Percentiles rank a stretch among this genome's conserved stretches.
These are phyloP conservation scores for Globisporangium cystogenes DNA, from an alignment of 352 stramenopile genomes.

Conservation along the genomic window DNA sequence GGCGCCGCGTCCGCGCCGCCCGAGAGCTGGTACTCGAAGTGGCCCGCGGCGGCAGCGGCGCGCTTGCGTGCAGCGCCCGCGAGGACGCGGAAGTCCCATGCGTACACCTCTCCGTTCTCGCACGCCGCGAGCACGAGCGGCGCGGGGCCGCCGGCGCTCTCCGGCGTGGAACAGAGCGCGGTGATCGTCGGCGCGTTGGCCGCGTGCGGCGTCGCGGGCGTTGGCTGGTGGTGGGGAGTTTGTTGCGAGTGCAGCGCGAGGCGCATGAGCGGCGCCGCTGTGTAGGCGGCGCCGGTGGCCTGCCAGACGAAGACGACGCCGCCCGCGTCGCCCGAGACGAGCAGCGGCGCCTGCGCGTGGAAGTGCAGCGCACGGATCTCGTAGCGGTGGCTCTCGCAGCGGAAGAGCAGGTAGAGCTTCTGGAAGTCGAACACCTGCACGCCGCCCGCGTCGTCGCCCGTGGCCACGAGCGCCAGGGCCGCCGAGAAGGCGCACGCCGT, in stretches of 20 bases:
- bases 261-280: conserved; percentile 22
- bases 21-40: conserved; percentile 13
- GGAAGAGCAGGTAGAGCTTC: conserved; percentile 46
- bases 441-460: conserved; percentile 42
- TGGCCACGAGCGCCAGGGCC: conserved; percentile 36
- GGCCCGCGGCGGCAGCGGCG: background rate
- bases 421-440: conserved; percentile 66
- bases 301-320: conserved; percentile 44
- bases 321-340: conserved; percentile 41
- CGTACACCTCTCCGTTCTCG: conserved; percentile 8
- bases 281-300: conserved; percentile 18
- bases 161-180: conserved; percentile 21
- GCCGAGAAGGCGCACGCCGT: conserved; percentile 46
- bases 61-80: conserved; percentile 14
- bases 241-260: conserved; percentile 6
- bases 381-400: conserved; percentile 35
- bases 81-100: conserved; percentile 22
- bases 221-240: background rate
- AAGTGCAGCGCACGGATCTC: conserved; percentile 58
- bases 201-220: background rate
- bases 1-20: background rate
- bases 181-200: conserved; percentile 12
- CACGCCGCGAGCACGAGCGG: conserved; percentile 15
- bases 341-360: conserved; percentile 21
- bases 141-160: conserved; percentile 4